A percentile compares a stretch with the other conserved stretches of the same genome.
phyloP scores from a whole-genome alignment of 371 early-diverging fungal species.

The Actinomucor elegans region DNA sequence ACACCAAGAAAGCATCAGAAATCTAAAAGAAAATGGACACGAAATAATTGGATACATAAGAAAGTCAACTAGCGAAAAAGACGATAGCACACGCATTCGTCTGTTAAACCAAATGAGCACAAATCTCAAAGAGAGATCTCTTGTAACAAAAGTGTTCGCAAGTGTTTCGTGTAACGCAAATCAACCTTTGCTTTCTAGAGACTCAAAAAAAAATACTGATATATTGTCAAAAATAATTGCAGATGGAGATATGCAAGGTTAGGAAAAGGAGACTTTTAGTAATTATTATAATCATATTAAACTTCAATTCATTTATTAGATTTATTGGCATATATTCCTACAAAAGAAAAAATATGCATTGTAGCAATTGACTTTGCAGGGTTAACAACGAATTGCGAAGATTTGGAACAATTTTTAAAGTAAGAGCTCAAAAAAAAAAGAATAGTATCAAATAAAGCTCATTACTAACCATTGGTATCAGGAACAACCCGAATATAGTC shows the following conservation, averaged over 20 bases:
- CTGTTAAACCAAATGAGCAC: slow-evolving; percentile 14
- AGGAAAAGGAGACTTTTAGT: slow-evolving; percentile 12
- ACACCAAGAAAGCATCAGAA: slow-evolving; percentile 14
- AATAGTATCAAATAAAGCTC: slow-evolving; percentile 10
- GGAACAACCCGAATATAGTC: slow-evolving; percentile 8
- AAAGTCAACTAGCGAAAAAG: slow-evolving; percentile 16
- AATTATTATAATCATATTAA: slow-evolving; percentile 10
- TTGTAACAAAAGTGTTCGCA: slow-evolving; percentile 16
- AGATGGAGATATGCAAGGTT: slow-evolving; percentile 19
- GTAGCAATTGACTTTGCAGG: slow-evolving; percentile 20
- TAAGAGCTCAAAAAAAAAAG: slow-evolving; percentile 11
- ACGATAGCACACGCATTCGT: slow-evolving; percentile 10
- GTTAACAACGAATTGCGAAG: slow-evolving; percentile 16
- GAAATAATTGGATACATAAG: slow-evolving; percentile 15
- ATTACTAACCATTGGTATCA: slow-evolving; percentile 11
- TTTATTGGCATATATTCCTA: slow-evolving; percentile 11
- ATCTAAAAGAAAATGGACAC: slow-evolving; percentile 15
- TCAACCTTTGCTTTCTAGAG: slow-evolving; percentile 9
- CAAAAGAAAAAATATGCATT: slow-evolving; percentile 11
- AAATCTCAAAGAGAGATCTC: slow-evolving; percentile 18
- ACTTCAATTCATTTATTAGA: slow-evolving; percentile 13
- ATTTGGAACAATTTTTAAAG: slow-evolving; percentile 14
- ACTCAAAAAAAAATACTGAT: slow-evolving; percentile 10
- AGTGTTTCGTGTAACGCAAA: slow-evolving; percentile 15
- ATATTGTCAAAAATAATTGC: slow-evolving; percentile 12